phyloP scores from a whole-genome alignment of 179 eudicot species.

The Nepenthes alata region DNA sequence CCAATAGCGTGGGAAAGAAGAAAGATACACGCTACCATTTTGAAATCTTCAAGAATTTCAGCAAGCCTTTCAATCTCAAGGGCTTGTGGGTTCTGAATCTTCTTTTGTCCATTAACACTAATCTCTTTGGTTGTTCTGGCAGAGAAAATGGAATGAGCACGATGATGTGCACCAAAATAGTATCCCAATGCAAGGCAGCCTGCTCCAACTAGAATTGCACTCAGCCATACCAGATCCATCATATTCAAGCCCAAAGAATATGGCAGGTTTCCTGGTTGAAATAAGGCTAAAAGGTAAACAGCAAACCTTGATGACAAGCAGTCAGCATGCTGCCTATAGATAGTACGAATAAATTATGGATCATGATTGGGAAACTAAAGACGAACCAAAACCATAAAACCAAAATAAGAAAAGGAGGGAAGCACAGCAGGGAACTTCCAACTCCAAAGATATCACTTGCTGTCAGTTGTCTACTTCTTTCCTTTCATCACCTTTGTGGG shows the following conservation, averaged over 20 bases:
- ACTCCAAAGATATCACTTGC: too few relatives aligned
- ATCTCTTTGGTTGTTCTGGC: conserved; percentile 17
- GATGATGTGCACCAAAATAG: conserved; percentile 41
- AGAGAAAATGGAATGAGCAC: conserved; percentile 24
- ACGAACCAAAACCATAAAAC: too few relatives aligned
- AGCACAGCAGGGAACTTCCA: too few relatives aligned
- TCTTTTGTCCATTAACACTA: conserved; percentile 30
- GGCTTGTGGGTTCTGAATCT: conserved; percentile 27
- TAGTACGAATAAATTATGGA: background rate
- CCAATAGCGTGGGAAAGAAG: background rate
- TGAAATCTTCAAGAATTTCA: conserved; percentile 80
- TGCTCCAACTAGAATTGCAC: conserved; percentile 72
- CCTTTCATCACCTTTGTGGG: too few relatives aligned
- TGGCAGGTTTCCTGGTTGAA: conserved; percentile 11
- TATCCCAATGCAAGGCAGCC: conserved; percentile 84
- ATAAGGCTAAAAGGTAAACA: conserved; percentile 2
- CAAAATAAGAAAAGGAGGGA: too few relatives aligned
- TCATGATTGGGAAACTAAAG: too few relatives aligned
- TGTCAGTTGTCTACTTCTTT: too few relatives aligned
- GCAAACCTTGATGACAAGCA: background rate
- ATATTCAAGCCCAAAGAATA: conserved; percentile 16
- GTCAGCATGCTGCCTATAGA: background rate
- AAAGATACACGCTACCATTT: conserved; percentile 44
- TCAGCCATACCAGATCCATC: conserved; percentile 76
- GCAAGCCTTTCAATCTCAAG: conserved; percentile 90